A percentile compares a stretch with the other conserved stretches of the same genome.
Conservation (phyloP, 495 filamentous ascomycete species). For the Podospora didyma region DNA sequence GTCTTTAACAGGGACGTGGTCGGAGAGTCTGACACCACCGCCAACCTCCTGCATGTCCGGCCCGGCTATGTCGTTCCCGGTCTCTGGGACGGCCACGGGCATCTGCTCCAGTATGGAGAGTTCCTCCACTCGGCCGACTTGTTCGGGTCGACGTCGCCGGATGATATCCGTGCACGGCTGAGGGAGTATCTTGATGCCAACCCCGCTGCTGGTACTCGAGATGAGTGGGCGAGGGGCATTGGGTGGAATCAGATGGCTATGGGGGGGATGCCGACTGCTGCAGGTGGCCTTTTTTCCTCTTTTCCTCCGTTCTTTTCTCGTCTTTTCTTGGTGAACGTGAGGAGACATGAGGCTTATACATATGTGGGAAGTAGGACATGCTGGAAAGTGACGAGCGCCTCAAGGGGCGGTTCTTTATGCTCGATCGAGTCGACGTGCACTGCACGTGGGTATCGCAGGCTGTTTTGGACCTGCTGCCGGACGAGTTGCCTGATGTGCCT, state of each 20-base stretch:
- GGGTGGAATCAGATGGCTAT: constrained; percentile 64
- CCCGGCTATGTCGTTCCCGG: constrained; percentile 52
- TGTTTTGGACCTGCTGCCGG: constrained; percentile 51
- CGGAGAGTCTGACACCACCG: not conserved
- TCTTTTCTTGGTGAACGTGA: not conserved
- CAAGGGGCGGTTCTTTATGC: constrained; percentile 56
- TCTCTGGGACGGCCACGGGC: constrained; percentile 63
- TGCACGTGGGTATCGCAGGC: constrained; percentile 61
- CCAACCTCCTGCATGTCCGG: not conserved
- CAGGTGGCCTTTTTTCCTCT: constrained; percentile 29
- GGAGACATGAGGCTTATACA: not conserved
- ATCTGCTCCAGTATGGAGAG: constrained; percentile 60
- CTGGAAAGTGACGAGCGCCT: constrained; percentile 48
- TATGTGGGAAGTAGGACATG: constrained; percentile 31
- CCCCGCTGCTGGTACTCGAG: constrained; percentile 36
- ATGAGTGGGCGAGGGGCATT: constrained; percentile 54
- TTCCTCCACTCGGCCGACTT: constrained; percentile 57
- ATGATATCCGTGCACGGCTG: constrained; percentile 45
- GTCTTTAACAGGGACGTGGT: constrained; percentile 17
- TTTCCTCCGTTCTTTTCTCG: not conserved
- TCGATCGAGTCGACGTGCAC: constrained; percentile 63
- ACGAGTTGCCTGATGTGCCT: constrained; percentile 47
- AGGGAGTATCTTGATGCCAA: constrained; percentile 39
- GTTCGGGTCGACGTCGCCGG: constrained; percentile 49
- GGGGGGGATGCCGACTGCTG: constrained; percentile 59